Base-by-base conservation (phyloP, 139 green algal species). In the Diplosphaera chodatii region DNA sequence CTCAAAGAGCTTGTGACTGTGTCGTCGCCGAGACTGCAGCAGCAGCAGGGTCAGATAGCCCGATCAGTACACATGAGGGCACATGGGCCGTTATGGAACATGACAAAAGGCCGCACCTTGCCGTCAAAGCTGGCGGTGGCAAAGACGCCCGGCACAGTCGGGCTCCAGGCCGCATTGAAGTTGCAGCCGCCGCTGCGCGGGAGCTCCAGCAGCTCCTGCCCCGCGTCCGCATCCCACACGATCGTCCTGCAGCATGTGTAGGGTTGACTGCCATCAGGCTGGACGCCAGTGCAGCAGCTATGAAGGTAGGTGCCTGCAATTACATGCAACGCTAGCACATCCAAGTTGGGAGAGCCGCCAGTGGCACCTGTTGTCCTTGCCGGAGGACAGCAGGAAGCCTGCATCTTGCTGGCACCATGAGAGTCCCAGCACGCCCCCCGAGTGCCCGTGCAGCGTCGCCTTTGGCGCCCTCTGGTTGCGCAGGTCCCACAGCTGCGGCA, bases 401-500 rank as follows among this genome's bases (percentile, higher is more conserved):
- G 93, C 78, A 78, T 99, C 96, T 32, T 92, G 84, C 0, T 75
- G 76, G 63, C 85, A 97, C 96, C 96, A 99, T 0, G 90, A 88
- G 82, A 98, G 86, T 65, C 85, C 80, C 34, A 97, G 78, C 33
- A 99, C 94, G 23, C 90, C 91, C 81, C 88, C 82, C 33, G 83
- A 82, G 77, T 97, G 94, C 13, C 85, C 90, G 22, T 85, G 77
- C 73, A 97, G 86, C 86, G 97, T 92, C 71, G 85, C 85, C 5
- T 92, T 55, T 1, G 91, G 91, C 0, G 85, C 88, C 40, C 88
- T 85, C 32, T 85, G 89, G 82, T 93, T 97, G 48, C 92, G 83
- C 73, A 98, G 83, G 79, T 98, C 93, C 93, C 93, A 98, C 68
- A 97, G 86, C 64, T 76, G 75, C 48, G 48, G 48, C 10, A 25